Base-by-base conservation (phyloP, 768 basidiomycete genomes). In the Kwoniella botswanensis region DNA sequence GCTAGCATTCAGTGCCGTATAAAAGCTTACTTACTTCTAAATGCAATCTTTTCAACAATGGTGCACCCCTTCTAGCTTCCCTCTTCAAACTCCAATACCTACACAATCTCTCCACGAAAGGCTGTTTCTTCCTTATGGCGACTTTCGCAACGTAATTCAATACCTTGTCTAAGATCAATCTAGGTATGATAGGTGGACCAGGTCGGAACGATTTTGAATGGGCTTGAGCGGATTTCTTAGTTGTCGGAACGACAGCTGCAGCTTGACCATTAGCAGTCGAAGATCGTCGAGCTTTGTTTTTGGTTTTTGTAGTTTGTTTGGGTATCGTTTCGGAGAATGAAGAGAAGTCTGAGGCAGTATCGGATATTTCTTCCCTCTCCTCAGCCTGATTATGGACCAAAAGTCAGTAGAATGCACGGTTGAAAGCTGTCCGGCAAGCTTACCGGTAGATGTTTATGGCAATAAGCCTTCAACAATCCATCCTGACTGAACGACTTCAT, bases 21-120 rank as follows among this genome's bases (percentile, higher is more conserved):
- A 9, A 50, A 41, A 35, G 42, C 6, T 35, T 13, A 60, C 85
- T 67, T 63, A 87, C 86, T 82, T 99, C 96, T 29, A 98, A 86
- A 84, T 99, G 94, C 68, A 99, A 81, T 64, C 97, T 82, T 84
- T 98, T 98, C 74, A 99, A 83, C 71, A 98, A 83, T 12, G 97
- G 96, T 10, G 97, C 97, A 4, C 97, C 97, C 52, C 96, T 84
- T 71, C 97, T 88, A 1, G 90, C 93, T 81, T 98, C 96, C 4
- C 97, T 86, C 85, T 99, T 98, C 83, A 99, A 82, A 84, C 97
- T 98, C 97, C 97, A 99, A 79, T 98, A 99, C 78, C 89, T 88
- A 78, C 92, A 95, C 42, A 94, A 86, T 77, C 89, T 83, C 59
- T 89, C 87, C 13, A 98, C 84, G 66, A 95, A 92, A 56, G 92